phyloP scores from a whole-genome alignment of 345 rosid species.

The Citrus sp. region DNA sequence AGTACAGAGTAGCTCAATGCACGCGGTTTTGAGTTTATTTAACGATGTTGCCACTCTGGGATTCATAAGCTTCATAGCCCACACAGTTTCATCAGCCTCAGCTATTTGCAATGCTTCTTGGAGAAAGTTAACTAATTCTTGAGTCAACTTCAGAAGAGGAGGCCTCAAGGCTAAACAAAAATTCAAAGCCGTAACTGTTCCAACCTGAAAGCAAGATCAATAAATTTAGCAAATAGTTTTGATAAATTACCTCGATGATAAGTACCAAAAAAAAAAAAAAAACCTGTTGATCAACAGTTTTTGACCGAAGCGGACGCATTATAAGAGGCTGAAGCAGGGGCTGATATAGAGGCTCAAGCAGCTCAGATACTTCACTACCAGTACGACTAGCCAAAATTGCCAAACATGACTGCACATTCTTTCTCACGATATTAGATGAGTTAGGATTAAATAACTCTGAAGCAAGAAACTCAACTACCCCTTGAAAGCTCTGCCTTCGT shows the following conservation, averaged over 20 bases:
- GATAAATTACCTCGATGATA: slow-evolving; percentile 11
- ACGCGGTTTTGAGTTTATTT: slow-evolving; percentile 87
- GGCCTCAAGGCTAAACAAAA: slow-evolving; percentile 98
- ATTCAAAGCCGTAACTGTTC: slow-evolving; percentile 92
- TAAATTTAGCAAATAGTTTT: slow-evolving; percentile 26
- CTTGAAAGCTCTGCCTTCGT: slow-evolving; percentile 90
- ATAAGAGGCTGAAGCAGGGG: slow-evolving; percentile 88
- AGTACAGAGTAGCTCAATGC: slow-evolving; percentile 96
- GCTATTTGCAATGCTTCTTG: slow-evolving; percentile 99
- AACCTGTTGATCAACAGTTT: slow-evolving; percentile 99
- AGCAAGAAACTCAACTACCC: slow-evolving; percentile 89
- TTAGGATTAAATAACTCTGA: slow-evolving; percentile 89
- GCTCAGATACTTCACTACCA: slow-evolving; percentile 96
- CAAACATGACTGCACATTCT: slow-evolving; percentile 95
- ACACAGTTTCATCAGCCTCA: slow-evolving; percentile 90
- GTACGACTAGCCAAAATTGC: slow-evolving; percentile 95
- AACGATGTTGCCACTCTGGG: slow-evolving; percentile 78
- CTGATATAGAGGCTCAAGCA: slow-evolving; percentile 91
- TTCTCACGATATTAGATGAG: slow-evolving; percentile 82
- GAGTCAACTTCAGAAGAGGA: slow-evolving; percentile 93
- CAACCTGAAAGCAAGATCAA: slow-evolving; percentile 54
- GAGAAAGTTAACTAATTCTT: slow-evolving; percentile 88
- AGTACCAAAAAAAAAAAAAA: not conserved
- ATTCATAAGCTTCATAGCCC: slow-evolving; percentile 88
- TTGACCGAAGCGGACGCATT: slow-evolving; percentile 78